Conservation (phyloP, 306 rosid species). For the Betula pendula region DNA sequence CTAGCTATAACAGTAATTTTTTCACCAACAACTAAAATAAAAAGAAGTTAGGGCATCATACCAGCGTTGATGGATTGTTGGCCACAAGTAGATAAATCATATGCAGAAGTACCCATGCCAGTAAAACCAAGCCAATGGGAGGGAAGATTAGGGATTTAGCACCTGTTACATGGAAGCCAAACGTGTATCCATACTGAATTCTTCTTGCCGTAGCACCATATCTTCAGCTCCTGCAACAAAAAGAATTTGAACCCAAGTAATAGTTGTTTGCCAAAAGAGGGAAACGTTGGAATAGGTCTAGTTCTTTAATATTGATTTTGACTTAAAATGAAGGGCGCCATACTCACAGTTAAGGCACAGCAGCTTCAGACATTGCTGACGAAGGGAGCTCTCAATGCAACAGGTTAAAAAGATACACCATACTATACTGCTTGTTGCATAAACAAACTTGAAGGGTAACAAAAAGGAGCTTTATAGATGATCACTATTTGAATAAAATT, state of each 20-base stretch:
- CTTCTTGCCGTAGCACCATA: conserved; percentile 3
- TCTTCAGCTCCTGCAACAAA: conserved; percentile 9
- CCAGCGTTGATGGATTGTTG: conserved; percentile 5
- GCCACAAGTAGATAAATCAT: neutral
- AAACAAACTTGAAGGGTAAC: conserved; percentile 8
- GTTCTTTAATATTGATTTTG: neutral
- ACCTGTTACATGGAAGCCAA: neutral
- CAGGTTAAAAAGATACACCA: conserved; percentile 14
- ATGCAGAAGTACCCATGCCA: neutral
- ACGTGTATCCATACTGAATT: neutral
- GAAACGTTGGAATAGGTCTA: neutral
- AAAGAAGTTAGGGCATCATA: neutral
- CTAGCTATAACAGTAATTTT: too few species aligned
- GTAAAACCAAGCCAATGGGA: neutral
- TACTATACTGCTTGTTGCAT: conserved; percentile 1
- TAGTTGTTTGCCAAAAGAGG: neutral
- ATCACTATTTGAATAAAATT: conserved; percentile 13
- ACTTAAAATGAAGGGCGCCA: neutral
- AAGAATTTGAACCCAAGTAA: neutral
- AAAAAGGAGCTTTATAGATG: conserved; percentile 9
- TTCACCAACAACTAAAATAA: too few species aligned
- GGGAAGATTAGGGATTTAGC: neutral
- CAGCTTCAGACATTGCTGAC: conserved; percentile 19
- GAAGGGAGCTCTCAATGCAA: conserved; percentile 18
- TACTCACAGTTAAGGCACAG: conserved; percentile 9